Base-by-base conservation (phyloP, 805 yeast species). In the Wickerhamomyces subpelliculosus region DNA sequence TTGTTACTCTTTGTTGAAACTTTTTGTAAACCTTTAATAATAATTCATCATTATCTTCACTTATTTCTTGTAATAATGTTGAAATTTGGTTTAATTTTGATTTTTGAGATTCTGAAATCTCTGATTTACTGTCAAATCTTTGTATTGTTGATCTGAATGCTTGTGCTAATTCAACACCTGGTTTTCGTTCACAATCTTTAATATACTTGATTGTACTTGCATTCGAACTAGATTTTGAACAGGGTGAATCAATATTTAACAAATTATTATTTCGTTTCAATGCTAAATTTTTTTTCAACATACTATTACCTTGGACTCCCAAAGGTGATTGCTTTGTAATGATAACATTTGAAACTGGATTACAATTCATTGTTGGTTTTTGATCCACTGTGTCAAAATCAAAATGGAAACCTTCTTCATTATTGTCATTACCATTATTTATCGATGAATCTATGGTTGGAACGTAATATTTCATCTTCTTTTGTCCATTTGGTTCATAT, bases 361-460 rank as follows among this genome's bases (percentile, higher is more conserved):
- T 42, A 11, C 27, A 21, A 16, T 29, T 19, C n/a, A 18, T 26
- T 18, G 17, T 31, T 9, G 41, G 34, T n/a, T 38, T 42, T 13
- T 29, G 21, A 16, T 29, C 21, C n/a, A 18, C 28, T 18, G 17
- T 20, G 9, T 38, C 53, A 37, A 54, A 54, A 32, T 54, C 59
- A 45, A 54, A 54, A 3, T 29, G 22, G 1, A 36, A 34, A n/a
- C n/a, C n/a, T n/a, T n/a, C n/a, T n/a, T n/a, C n/a, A n/a, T n/a
- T n/a, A n/a, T n/a, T n/a, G n/a, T n/a, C n/a, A n/a, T n/a, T n/a
- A n/a, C n/a, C n/a, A n/a, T 6, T 27, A 18, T 10, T 28, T 13
- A 1, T 31, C n/a, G n/a, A n/a, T n/a, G n/a, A n/a, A 5, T 34
- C 42, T 14, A 53, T 36, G 0, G 72, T 64, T 4, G 73, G 70